Evolutionary conservation across 495 filamentous ascomycete genomes (phyloP).

Genomic region (Hyaloscypha hepaticicola): DNA sequence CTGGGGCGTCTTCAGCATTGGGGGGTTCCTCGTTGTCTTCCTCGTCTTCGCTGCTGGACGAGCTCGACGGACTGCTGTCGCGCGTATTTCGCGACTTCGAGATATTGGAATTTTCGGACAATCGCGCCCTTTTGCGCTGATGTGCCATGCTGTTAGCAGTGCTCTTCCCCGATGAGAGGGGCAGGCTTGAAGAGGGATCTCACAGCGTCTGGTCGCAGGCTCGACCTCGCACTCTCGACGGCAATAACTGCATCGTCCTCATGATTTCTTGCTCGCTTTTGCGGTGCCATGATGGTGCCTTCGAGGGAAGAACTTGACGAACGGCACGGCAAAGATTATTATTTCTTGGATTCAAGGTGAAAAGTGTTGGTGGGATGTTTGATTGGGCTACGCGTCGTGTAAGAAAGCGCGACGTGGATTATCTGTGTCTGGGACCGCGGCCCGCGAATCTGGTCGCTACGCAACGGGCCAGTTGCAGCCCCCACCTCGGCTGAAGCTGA

Average conservation of each 20-base stretch:
- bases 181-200: constrained; percentile 23
- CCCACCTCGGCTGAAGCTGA: no score
- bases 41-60: constrained; percentile 18
- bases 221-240: constrained; percentile 44
- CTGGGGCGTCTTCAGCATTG: constrained; percentile 3
- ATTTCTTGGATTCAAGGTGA: no score
- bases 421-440: no score
- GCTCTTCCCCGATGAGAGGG: background rate
- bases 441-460: no score
- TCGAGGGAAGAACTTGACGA: background rate
- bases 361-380: background rate
- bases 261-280: constrained; percentile 27
- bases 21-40: constrained; percentile 9
- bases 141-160: constrained; percentile 10
- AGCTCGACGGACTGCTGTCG: constrained; percentile 25
- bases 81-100: constrained; percentile 29
- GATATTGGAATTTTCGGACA: constrained; percentile 34
- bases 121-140: constrained; percentile 46
- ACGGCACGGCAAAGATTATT: background rate
- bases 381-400: no score
- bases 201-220: constrained; percentile 46
- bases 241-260: constrained; percentile 50
- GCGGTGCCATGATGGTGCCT: constrained; percentile 24
- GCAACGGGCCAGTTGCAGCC: no score
- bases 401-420: no score